A percentile compares a stretch with the other conserved stretches of the same genome.
These are phyloP conservation scores for Ophiostoma piceae DNA, from an alignment of 2,329 filamentous ascomycete genomes.

Conservation along the genomic window DNA sequence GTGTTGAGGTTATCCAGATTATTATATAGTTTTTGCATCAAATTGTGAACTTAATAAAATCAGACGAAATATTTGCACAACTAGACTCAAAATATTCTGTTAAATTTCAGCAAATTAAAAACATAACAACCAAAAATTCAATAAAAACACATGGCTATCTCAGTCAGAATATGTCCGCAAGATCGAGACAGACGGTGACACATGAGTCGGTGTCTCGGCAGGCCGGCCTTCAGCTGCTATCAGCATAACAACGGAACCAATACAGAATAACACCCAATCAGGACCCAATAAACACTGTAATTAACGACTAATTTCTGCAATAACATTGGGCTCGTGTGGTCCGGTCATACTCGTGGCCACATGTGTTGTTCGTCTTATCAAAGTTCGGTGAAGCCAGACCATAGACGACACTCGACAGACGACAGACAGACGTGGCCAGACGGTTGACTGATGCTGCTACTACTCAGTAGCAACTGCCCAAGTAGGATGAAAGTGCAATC, in stretches of 20 bases:
- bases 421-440: not conserved
- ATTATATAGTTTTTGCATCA: not conserved
- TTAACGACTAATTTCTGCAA: not conserved
- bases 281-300: not conserved
- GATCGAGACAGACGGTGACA: not conserved
- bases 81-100: not conserved
- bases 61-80: not conserved
- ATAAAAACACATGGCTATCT: not conserved
- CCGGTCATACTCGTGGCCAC: not conserved
- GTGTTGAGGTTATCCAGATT: not conserved
- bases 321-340: not conserved
- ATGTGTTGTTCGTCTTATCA: not conserved
- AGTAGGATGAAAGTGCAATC: no score
- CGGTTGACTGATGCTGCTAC: not conserved
- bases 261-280: not conserved
- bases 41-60: not conserved
- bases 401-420: not conserved
- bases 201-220: conserved; percentile 1
- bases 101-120: not conserved
- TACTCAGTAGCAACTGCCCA: no score
- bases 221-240: not conserved
- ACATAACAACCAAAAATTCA: not conserved
- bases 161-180: not conserved
- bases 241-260: not conserved
- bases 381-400: not conserved